These are phyloP conservation scores for Plantago coronopus DNA, from an alignment of 305 asterid genomes.

Conservation along the genomic window DNA sequence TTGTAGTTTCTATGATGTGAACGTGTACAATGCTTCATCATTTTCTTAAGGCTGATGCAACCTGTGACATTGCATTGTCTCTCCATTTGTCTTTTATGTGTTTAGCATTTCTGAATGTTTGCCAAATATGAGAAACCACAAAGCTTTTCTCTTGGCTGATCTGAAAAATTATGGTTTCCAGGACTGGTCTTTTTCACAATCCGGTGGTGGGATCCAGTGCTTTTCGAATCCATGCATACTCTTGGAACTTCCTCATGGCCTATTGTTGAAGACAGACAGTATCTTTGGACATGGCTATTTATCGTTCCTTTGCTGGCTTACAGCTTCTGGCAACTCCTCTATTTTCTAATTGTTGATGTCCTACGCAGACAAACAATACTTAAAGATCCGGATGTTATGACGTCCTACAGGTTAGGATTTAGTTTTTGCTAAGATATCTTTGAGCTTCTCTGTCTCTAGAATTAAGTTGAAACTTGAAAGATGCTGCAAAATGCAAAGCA, in stretches of 20 bases:
- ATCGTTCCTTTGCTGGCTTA: conserved; percentile 80
- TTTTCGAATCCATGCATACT: conserved; percentile 84
- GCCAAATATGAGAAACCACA: too few species aligned
- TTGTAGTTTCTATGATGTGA: too few species aligned
- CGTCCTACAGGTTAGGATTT: conserved; percentile 79
- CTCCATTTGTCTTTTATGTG: too few species aligned
- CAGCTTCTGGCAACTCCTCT: conserved; percentile 78
- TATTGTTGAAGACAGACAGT: conserved; percentile 58
- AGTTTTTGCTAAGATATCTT: background rate
- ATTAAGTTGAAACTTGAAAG: too few species aligned
- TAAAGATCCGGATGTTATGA: conserved; percentile 93
- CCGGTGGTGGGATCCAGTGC: conserved; percentile 94
- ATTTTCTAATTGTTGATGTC: conserved; percentile 83
- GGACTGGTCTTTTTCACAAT: conserved; percentile 92
- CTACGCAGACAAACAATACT: conserved; percentile 84
- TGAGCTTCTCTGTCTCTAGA: too few species aligned
- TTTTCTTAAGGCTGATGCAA: too few species aligned
- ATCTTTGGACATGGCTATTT: conserved; percentile 96
- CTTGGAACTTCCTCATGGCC: conserved; percentile 92
- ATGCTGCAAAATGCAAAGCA: too few species aligned
- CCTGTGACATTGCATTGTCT: too few species aligned
- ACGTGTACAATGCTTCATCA: too few species aligned
- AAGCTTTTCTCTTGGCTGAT: conserved; percentile 1
- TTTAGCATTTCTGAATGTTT: too few species aligned
- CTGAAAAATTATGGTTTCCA: conserved; percentile 31